Conservation (phyloP, 306 rosid genomes). For the Leucaena leucocephala region DNA sequence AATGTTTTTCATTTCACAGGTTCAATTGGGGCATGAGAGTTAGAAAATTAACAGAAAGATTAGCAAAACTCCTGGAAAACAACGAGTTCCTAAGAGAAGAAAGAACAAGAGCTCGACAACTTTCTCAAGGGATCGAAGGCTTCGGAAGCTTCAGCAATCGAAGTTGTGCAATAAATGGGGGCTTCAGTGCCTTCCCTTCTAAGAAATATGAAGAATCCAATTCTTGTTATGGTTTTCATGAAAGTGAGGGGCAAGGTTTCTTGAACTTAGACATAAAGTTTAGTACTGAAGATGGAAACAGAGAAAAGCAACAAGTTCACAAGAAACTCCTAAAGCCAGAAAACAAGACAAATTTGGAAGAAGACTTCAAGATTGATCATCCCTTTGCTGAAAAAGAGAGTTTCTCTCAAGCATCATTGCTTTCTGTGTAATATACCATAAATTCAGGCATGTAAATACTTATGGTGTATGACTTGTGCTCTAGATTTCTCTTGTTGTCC, state of each 20-base stretch:
- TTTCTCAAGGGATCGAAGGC: slow-evolving; percentile 66
- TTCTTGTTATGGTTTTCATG: slow-evolving; percentile 41
- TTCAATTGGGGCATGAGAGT: slow-evolving; percentile 77
- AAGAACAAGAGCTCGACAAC: slow-evolving; percentile 55
- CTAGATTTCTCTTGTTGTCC: background rate
- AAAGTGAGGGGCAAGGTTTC: slow-evolving; percentile 11
- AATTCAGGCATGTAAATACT: background rate
- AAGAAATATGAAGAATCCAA: slow-evolving; percentile 46
- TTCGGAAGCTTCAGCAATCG: slow-evolving; percentile 63
- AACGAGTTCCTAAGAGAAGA: slow-evolving; percentile 48
- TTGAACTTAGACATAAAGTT: slow-evolving; percentile 17
- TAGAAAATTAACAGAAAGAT: slow-evolving; percentile 52
- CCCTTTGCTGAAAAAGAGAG: slow-evolving; percentile 51
- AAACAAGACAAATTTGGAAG: slow-evolving; percentile 21
- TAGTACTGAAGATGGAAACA: background rate
- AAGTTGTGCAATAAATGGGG: slow-evolving; percentile 35
- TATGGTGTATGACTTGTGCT: background rate
- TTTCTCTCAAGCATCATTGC: slow-evolving; percentile 43
- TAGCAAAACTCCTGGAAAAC: slow-evolving; percentile 51
- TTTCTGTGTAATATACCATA: slow-evolving; percentile 26
- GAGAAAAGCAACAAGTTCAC: slow-evolving; percentile 12
- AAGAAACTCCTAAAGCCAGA: slow-evolving; percentile 26
- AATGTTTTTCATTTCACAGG: slow-evolving; percentile 39
- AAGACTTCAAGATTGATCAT: slow-evolving; percentile 39
- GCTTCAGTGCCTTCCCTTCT: slow-evolving; percentile 27